Evolutionary conservation across 2,329 filamentous ascomycete species (phyloP).

Genomic region (Pestalotiopsis sp.): DNA sequence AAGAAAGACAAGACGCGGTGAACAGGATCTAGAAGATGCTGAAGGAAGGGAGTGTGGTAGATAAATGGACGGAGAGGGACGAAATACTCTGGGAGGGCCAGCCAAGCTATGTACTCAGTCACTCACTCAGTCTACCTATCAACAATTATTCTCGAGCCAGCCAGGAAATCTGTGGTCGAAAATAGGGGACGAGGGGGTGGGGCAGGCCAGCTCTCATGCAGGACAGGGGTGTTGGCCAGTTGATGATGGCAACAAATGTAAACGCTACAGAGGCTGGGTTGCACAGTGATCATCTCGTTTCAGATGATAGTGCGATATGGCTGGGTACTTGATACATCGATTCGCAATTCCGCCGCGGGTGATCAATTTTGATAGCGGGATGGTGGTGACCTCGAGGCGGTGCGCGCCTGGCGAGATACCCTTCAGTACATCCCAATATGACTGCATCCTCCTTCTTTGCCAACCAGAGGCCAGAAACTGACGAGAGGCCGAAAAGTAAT

Average conservation of each 20-base stretch:
- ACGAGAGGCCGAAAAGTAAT: neutral
- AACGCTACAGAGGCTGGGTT: conserved; percentile 1
- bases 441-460: neutral
- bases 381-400: neutral
- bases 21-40: conserved; percentile 9
- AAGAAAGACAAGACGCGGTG: conserved; percentile 4
- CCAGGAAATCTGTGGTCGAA: conserved; percentile 10
- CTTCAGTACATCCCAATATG: neutral
- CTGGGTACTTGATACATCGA: conserved; percentile 1
- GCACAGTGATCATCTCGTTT: conserved; percentile 6
- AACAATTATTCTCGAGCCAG: conserved; percentile 7
- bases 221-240: conserved; percentile 4
- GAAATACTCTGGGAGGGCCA: neutral
- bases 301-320: neutral
- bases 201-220: neutral
- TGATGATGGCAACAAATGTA: conserved; percentile 2
- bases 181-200: conserved; percentile 5
- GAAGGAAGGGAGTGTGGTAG: conserved; percentile 3
- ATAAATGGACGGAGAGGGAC: neutral
- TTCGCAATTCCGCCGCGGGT: neutral
- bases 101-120: neutral
- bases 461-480: no score
- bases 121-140: neutral
- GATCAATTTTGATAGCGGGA: neutral
- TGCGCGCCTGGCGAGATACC: neutral